Conservation (phyloP, 2,329 filamentous ascomycete genomes). For the Hypocreales sp. region DNA sequence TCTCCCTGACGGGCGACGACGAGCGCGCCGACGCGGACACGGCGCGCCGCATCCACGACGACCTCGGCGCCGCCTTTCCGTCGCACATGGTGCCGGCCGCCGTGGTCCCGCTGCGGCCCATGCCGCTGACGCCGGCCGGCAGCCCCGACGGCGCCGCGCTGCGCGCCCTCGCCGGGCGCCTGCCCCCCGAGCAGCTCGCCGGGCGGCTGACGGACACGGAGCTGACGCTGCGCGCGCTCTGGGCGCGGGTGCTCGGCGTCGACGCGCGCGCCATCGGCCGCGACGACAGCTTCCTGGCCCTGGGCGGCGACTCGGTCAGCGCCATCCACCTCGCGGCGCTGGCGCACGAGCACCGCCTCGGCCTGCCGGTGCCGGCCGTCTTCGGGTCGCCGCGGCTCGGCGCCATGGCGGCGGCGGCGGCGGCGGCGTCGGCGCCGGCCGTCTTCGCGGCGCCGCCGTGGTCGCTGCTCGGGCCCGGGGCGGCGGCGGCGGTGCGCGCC, state of each 20-base stretch:
- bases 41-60: too few relatives aligned
- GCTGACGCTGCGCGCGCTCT: neutral
- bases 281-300: slow-evolving; percentile 11
- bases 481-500: neutral
- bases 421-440: too few relatives aligned
- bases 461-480: neutral
- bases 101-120: neutral
- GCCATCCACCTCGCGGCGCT: slow-evolving; percentile 9
- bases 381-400: neutral
- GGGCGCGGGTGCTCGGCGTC: slow-evolving; percentile 21
- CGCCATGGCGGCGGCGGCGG: neutral
- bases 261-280: slow-evolving; percentile 1
- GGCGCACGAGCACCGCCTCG: slow-evolving; percentile 5
- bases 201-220: neutral
- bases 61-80: too few relatives aligned
- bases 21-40: neutral
- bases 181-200: too few relatives aligned
- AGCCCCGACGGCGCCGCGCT: neutral
- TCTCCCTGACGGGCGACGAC: neutral
- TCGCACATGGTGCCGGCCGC: neutral
- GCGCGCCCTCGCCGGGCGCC: too few relatives aligned
- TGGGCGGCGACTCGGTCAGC: slow-evolving; percentile 14
- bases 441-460: too few relatives aligned
- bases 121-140: neutral
- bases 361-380: neutral